Conservation (phyloP, 805 yeast genomes). For the Metschnikowia orientalis region DNA sequence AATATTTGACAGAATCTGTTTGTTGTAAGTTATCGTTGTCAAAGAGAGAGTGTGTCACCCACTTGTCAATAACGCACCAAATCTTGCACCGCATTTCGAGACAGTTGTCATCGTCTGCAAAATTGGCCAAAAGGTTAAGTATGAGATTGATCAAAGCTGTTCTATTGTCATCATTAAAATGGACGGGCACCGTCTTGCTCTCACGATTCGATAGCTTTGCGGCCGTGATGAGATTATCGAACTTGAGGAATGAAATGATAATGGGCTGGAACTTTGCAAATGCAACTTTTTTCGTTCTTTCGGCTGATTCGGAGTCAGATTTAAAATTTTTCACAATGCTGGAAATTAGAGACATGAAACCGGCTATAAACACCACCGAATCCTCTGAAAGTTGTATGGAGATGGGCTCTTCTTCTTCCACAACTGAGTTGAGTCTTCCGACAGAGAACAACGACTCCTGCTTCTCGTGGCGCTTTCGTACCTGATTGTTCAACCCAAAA, state of each 20-base stretch:
- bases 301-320: constrained; percentile 25
- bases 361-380: constrained; percentile 66
- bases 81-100: constrained; percentile 40
- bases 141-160: constrained; percentile 31
- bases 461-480: constrained; percentile 29
- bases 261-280: constrained; percentile 34
- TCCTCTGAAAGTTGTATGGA: constrained; percentile 69
- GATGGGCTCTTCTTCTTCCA: constrained; percentile 22
- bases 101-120: constrained; percentile 43
- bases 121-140: constrained; percentile 47
- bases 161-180: constrained; percentile 34
- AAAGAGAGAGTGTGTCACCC: constrained; percentile 49
- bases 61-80: constrained; percentile 68
- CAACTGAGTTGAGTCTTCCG: constrained; percentile 3
- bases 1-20: constrained; percentile 19
- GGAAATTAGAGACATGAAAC: constrained; percentile 62
- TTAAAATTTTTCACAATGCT: constrained; percentile 27
- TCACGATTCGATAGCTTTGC: constrained; percentile 10
- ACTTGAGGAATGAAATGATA: constrained; percentile 32
- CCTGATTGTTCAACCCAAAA: constrained; percentile 27
- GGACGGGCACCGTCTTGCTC: constrained; percentile 18
- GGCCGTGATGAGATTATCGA: constrained; percentile 33
- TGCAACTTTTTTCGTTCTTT: constrained; percentile 18
- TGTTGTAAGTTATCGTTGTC: constrained; percentile 15
- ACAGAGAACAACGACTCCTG: constrained; percentile 26